Conservation (phyloP, 73 alveolate genomes). For the Paramecium pentaurelia region DNA sequence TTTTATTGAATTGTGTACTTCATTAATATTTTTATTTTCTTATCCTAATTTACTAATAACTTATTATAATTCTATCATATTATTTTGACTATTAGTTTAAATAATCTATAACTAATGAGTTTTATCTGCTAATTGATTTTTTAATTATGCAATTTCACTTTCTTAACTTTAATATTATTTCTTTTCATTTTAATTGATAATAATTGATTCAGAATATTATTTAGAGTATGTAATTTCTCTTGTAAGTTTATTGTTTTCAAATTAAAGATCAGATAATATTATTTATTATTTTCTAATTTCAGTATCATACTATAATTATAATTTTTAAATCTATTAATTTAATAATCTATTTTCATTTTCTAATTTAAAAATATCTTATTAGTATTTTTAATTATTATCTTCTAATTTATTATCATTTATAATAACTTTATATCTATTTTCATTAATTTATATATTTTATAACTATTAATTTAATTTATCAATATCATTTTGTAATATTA, state of each 20-base stretch:
- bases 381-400: not conserved
- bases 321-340: not conserved
- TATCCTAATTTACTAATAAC: not conserved
- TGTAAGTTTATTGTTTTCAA: not conserved
- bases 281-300: not conserved
- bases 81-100: not conserved
- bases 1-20: not conserved
- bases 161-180: not conserved
- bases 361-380: not conserved
- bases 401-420: not conserved
- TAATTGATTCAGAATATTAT: not conserved
- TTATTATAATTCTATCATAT: not conserved
- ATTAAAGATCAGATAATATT: not conserved
- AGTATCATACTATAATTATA: not conserved
- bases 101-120: not conserved
- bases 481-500: not conserved
- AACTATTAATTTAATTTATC: not conserved
- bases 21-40: not conserved
- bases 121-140: not conserved
- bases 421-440: not conserved
- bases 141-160: not conserved
- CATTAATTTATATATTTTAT: not conserved
- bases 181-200: not conserved
- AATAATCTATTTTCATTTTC: not conserved
- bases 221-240: not conserved